Evolutionary conservation across 345 rosid genomes (phyloP), one percentile per base, ranked within the genome.

Genomic region (Gossypium longicalyx): DNA sequence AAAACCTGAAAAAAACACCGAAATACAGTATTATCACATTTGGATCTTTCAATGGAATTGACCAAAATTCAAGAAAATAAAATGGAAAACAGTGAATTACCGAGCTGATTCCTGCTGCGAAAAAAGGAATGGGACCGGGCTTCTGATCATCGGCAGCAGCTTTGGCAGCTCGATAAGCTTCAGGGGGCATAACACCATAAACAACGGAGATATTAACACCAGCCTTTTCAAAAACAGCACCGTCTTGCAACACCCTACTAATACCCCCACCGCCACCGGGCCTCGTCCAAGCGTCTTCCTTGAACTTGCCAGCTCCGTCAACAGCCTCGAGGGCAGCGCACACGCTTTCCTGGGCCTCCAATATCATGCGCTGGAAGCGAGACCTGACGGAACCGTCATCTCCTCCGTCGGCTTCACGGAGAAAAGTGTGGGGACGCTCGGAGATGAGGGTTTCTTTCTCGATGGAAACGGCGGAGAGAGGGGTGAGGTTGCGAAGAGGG

Each of bases 201-300:
- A 95, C 97, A 2, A 92, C 97, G n/a, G 98, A 94, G 78, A 94
- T 97, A 81, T 94, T 94, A 43, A 94, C 98, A 0, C 98, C 98
- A 38, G 98, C 98, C 83, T 95, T 95, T 87, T 93, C 98, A 80
- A 88, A 95, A 56, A 95, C 89, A 58, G 88, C 92, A 3, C 99
- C 98, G 25, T 95, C 96, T 58, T 95, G 98, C 74, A 95, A 82
- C 10, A 93, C 98, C 49, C 98, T 85, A 71, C 99, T 93, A 73
- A 95, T 91, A 20, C 99, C 99, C 1, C 99, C 99, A 0, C 99
- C 98, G 2, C 99, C 99, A 8, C 98, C 99, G 0, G 97, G 96
- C 77, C 99, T 85, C 1, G 97, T 91, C 99, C 99, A 95, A n/a
- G 92, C 96, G 68, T 94, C 98, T 86, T 94, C 98, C 86, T 87